Conservation (phyloP, 2,329 filamentous ascomycete species). For the Pseudovirgaria hyperparasitica region DNA sequence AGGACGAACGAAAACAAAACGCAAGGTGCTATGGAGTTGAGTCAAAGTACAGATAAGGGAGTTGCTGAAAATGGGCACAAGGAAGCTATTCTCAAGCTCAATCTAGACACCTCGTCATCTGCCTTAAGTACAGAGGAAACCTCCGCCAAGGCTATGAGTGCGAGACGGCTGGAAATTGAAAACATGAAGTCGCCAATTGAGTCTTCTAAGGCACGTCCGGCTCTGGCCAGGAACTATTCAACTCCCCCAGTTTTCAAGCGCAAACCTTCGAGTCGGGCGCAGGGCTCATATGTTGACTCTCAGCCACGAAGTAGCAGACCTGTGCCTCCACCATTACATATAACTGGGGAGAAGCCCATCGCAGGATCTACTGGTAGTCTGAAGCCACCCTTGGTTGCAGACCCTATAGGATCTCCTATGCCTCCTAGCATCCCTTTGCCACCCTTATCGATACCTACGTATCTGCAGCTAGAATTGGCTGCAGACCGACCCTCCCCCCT, state of each 20-base stretch:
- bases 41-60: too few species aligned
- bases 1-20: too few species aligned
- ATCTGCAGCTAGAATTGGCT: slow-evolving; percentile 52
- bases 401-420: slow-evolving; percentile 29
- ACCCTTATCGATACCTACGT: slow-evolving; percentile 50
- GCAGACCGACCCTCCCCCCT: slow-evolving; percentile 47
- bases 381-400: slow-evolving; percentile 19
- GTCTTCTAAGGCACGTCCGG: too few species aligned
- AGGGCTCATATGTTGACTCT: slow-evolving; percentile 12
- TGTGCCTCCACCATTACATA: slow-evolving; percentile 19
- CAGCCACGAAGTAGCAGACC: slow-evolving; percentile 11
- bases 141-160: too few species aligned
- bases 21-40: too few species aligned
- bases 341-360: slow-evolving; percentile 17
- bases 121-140: too few species aligned
- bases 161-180: too few species aligned
- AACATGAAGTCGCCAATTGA: too few species aligned
- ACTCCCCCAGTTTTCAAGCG: slow-evolving; percentile 25
- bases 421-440: slow-evolving; percentile 45
- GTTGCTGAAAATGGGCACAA: too few species aligned
- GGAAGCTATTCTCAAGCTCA: too few species aligned
- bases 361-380: slow-evolving; percentile 6
- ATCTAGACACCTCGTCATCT: too few species aligned
- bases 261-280: slow-evolving; percentile 21
- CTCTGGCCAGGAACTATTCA: slow-evolving; percentile 10